Evolutionary conservation across 2,329 filamentous ascomycete genomes (phyloP), one percentile per base, ranked within the genome.

Genomic region (Sordariomycetes sp.): DNA sequence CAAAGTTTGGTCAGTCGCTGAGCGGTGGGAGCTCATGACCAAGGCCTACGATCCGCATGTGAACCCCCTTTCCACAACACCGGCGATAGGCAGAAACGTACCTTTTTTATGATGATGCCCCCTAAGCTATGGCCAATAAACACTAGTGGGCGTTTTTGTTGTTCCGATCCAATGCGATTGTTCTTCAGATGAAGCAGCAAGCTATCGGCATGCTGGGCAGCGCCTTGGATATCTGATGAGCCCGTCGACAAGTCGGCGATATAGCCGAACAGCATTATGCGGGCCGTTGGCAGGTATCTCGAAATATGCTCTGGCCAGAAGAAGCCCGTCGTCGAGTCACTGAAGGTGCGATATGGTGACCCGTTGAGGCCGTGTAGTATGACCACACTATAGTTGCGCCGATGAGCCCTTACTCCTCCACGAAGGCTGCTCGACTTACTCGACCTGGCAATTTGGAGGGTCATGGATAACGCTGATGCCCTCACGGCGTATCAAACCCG

Each of bases 231-330:
- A 21, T 38, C 38, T 7, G 24, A 23, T 5, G 36, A 38, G 17
- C 36, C 33, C 8, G n/a, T 19, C 9, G 24, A 20, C 11, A 36
- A 25, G 20, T 41, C 39, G 11, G 39, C 39, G 10, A 36, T 17
- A 30, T 41, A 41, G n/a, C 39, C 39, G 29, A 41, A 41, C n/a
- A 41, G 28, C 36, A 38, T 41, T 17, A 41, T 29, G 10, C 39
- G 32, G 5, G 33, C 36, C 8, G 17, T 33, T 12, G 39, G 39
- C 8, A 41, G 18, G 16, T 17, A 8, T 18, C 18, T 16, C 7
- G 32, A 19, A 10, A 40, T 21, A 6, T 40, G 32, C 6, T 11
- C 10, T 7, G 38, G 38, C 38, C 38, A 40, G 20, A 21, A 40
- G 27, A 40, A 40, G 8, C 20, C 31, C 3, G 38, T 37, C 7